Conservation (phyloP, 257 asterid species). For the Forsythia suspensa region DNA sequence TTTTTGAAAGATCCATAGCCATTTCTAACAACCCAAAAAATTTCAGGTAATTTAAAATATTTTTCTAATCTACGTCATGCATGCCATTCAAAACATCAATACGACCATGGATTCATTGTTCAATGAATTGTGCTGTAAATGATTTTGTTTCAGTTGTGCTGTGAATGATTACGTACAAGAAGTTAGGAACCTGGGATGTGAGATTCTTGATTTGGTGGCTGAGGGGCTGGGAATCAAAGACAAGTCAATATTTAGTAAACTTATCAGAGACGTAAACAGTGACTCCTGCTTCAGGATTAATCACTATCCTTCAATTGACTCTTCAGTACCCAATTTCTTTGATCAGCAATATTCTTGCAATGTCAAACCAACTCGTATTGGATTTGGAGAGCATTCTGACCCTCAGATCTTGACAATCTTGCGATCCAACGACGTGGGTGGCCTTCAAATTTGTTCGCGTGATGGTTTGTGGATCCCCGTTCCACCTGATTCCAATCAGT, state of each 20-base stretch:
- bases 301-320: constrained; percentile 52
- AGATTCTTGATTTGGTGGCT: constrained; percentile 64
- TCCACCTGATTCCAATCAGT: constrained; percentile 52
- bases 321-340: not conserved
- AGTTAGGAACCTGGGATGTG: constrained; percentile 53
- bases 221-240: constrained; percentile 48
- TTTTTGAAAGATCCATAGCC: constrained; percentile 35
- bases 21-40: constrained; percentile 42
- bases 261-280: constrained; percentile 43
- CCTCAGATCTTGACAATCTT: constrained; percentile 76
- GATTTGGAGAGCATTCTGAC: constrained; percentile 84
- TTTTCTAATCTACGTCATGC: not conserved
- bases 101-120: no score
- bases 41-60: constrained; percentile 48
- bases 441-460: constrained; percentile 57
- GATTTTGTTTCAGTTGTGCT: constrained; percentile 34
- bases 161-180: constrained; percentile 56
- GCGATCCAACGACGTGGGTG: constrained; percentile 69
- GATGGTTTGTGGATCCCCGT: constrained; percentile 66
- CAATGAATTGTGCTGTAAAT: no score
- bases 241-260: constrained; percentile 46
- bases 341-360: not conserved
- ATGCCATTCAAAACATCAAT: not conserved
- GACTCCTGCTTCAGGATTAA: constrained; percentile 83
- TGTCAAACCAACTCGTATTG: constrained; percentile 25